These are phyloP conservation scores for Mycena pura DNA, from an alignment of 768 basidiomycete species.

Conservation along the genomic window DNA sequence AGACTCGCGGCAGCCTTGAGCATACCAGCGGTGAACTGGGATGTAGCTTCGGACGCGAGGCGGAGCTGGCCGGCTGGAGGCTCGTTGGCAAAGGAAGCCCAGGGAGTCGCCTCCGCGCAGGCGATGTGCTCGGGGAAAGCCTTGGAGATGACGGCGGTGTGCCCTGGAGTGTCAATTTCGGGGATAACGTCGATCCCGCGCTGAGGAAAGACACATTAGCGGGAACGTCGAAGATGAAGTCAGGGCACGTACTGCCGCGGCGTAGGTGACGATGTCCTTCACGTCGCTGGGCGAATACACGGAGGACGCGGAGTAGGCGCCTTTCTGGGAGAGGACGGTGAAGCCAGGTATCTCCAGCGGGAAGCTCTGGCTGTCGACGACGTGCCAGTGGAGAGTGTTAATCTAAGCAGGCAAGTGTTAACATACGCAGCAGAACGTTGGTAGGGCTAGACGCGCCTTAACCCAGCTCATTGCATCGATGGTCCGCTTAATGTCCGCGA, in stretches of 20 bases:
- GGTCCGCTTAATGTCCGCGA: slow-evolving; percentile 51
- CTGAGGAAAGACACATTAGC: slow-evolving; percentile 28
- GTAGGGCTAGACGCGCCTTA: slow-evolving; percentile 38
- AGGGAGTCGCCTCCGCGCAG: slow-evolving; percentile 50
- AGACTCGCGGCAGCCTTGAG: slow-evolving; percentile 46
- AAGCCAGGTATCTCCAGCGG: slow-evolving; percentile 70
- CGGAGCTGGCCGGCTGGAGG: slow-evolving; percentile 73
- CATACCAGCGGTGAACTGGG: slow-evolving; percentile 51
- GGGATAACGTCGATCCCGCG: slow-evolving; percentile 63
- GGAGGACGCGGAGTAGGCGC: slow-evolving; percentile 66
- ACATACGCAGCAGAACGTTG: not conserved
- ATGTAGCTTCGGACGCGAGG: slow-evolving; percentile 51
- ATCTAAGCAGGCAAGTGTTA: slow-evolving; percentile 49
- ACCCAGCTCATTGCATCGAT: slow-evolving; percentile 60
- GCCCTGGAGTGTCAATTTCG: slow-evolving; percentile 74
- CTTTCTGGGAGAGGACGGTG: slow-evolving; percentile 63
- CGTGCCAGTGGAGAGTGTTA: slow-evolving; percentile 86
- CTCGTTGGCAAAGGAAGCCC: slow-evolving; percentile 55
- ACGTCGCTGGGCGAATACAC: slow-evolving; percentile 66
- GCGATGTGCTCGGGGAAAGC: slow-evolving; percentile 66
- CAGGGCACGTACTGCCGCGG: slow-evolving; percentile 61
- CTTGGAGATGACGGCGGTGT: slow-evolving; percentile 57
- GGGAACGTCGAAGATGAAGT: not conserved
- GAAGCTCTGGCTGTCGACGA: slow-evolving; percentile 83
- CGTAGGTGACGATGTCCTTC: slow-evolving; percentile 66